phyloP scores from a whole-genome alignment of 768 basidiomycete species.

The Boletus vermiculosoides region DNA sequence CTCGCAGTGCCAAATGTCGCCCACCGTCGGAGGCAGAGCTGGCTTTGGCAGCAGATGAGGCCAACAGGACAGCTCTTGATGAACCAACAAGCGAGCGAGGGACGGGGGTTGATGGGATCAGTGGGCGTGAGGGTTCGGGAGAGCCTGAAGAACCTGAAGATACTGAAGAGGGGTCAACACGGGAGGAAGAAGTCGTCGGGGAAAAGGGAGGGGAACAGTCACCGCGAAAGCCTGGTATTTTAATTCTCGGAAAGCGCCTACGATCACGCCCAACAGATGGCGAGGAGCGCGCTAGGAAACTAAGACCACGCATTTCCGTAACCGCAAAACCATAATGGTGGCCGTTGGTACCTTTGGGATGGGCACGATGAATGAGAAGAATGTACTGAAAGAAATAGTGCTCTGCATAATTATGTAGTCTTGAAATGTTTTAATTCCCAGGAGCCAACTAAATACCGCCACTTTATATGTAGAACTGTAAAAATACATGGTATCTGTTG shows the following conservation, averaged over 20 bases:
- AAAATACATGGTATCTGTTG: slow-evolving; percentile 11
- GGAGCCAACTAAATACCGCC: neutral
- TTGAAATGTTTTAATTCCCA: neutral
- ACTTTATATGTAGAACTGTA: neutral
- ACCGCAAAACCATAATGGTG: slow-evolving; percentile 2
- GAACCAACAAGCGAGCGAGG: neutral
- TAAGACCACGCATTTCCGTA: slow-evolving; percentile 3
- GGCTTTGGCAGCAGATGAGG: slow-evolving; percentile 16
- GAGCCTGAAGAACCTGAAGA: slow-evolving; percentile 14
- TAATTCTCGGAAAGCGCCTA: slow-evolving; percentile 15
- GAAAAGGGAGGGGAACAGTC: neutral
- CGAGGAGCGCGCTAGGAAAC: slow-evolving; percentile 17
- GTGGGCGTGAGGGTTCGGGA: slow-evolving; percentile 3
- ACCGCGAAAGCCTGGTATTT: neutral
- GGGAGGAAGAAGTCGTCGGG: slow-evolving; percentile 4
- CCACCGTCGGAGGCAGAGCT: slow-evolving; percentile 22
- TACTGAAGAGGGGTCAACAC: slow-evolving; percentile 8
- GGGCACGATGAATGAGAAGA: neutral
- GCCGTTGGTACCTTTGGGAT: no score
- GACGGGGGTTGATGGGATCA: neutral
- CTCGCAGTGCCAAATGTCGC: slow-evolving; percentile 23
- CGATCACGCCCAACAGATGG: slow-evolving; percentile 11
- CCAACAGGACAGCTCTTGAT: neutral
- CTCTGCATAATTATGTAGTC: neutral
- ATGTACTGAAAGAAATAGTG: neutral